phyloP scores from a whole-genome alignment of 2,329 filamentous ascomycete species.

The Truncatella angustata region DNA sequence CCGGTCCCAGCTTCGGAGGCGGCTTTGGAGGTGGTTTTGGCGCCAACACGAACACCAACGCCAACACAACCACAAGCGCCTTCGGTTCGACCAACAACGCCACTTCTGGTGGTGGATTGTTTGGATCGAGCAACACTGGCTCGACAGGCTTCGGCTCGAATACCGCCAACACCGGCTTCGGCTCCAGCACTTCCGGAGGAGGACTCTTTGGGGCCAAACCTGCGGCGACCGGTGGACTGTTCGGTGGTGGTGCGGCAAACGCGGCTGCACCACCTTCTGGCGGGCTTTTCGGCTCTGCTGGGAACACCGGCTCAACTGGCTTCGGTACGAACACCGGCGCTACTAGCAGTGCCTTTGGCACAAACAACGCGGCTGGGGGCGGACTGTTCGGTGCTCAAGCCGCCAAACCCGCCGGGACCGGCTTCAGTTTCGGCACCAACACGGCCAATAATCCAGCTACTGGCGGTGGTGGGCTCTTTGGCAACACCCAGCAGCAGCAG shows the following conservation, averaged over 20 bases:
- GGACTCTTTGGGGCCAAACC: conserved; percentile 41
- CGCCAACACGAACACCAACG: conserved; percentile 14
- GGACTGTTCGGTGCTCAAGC: conserved; percentile 7
- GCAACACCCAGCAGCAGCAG: conserved; percentile 24
- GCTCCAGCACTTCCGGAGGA: conserved; percentile 4
- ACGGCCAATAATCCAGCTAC: conserved; percentile 22
- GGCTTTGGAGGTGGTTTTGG: conserved; percentile 12
- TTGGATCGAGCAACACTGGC: conserved; percentile 34
- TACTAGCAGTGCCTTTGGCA: conserved; percentile 7
- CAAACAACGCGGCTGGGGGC: conserved; percentile 15
- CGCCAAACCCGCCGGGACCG: conserved; percentile 13
- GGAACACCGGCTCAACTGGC: conserved; percentile 11
- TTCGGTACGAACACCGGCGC: neutral
- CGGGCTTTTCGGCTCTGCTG: conserved; percentile 43
- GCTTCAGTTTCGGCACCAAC: conserved; percentile 24
- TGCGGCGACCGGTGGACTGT: conserved; percentile 12
- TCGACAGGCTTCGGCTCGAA: conserved; percentile 23
- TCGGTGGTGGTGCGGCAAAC: neutral
- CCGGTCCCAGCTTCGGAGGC: conserved; percentile 61
- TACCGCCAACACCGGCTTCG: conserved; percentile 13
- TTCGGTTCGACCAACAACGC: conserved; percentile 25
- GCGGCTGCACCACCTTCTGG: conserved; percentile 19
- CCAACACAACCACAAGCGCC: conserved; percentile 17
- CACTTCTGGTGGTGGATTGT: conserved; percentile 41
- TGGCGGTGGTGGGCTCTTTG: conserved; percentile 21